phyloP scores from a whole-genome alignment of 2,329 filamentous ascomycete genomes.

The Ophiocordyceps camponoti-floridani region DNA sequence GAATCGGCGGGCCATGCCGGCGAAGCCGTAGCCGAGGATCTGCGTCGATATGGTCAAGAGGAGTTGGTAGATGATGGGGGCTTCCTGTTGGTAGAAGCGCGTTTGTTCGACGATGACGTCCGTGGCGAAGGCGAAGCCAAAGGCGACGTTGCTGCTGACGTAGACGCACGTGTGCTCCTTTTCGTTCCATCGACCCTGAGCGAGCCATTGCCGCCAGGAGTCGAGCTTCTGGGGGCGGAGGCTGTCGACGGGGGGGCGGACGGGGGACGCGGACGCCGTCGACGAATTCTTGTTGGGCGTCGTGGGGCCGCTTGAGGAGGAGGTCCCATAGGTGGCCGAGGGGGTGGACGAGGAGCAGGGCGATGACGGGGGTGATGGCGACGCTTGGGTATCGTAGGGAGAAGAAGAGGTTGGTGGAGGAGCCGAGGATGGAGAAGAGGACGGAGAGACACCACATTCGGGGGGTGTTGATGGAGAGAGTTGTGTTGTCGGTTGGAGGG shows the following conservation, averaged over 20 bases:
- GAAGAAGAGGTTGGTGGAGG: slow-evolving; percentile 76
- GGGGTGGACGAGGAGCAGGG: slow-evolving; percentile 67
- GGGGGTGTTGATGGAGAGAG: slow-evolving; percentile 70
- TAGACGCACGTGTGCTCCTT: slow-evolving; percentile 83
- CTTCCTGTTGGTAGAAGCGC: slow-evolving; percentile 72
- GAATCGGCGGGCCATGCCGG: slow-evolving; percentile 63
- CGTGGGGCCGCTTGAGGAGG: slow-evolving; percentile 43
- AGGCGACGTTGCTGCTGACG: slow-evolving; percentile 77
- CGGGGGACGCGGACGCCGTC: slow-evolving; percentile 24
- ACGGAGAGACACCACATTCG: slow-evolving; percentile 77
- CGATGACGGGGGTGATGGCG: slow-evolving; percentile 77
- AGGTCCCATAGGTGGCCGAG: slow-evolving; percentile 67
- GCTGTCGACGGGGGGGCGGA: slow-evolving; percentile 4
- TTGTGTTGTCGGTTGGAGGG: slow-evolving; percentile 53
- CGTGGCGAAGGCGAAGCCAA: slow-evolving; percentile 77
- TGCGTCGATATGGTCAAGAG: slow-evolving; percentile 74
- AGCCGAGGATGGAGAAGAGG: slow-evolving; percentile 64
- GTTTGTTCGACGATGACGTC: slow-evolving; percentile 85
- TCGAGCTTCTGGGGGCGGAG: slow-evolving; percentile 11
- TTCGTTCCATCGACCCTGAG: slow-evolving; percentile 69
- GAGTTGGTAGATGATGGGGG: slow-evolving; percentile 59
- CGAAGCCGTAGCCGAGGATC: slow-evolving; percentile 73
- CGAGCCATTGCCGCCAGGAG: slow-evolving; percentile 52
- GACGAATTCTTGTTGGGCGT: slow-evolving; percentile 28
- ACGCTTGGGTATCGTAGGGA: slow-evolving; percentile 81